Conservation (phyloP, 768 basidiomycete species). For the Mycena latifolia region DNA sequence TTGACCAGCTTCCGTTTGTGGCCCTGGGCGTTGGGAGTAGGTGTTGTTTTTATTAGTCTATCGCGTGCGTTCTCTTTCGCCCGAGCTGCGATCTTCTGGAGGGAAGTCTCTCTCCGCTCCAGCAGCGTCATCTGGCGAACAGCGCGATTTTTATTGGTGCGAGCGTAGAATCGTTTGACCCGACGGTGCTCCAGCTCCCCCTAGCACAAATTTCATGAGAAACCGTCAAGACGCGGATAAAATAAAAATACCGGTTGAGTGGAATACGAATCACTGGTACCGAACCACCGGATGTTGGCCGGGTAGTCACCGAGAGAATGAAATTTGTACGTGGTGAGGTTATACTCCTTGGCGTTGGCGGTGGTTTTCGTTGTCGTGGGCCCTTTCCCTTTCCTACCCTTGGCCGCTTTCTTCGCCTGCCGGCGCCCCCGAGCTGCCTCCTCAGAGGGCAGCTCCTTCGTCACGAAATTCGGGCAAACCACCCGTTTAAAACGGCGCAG, state of each 20-base stretch:
- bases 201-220: slow-evolving; percentile 37
- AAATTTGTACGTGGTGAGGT: slow-evolving; percentile 46
- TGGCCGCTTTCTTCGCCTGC: slow-evolving; percentile 23
- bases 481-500: slow-evolving; percentile 1
- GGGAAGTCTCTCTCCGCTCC: slow-evolving; percentile 18
- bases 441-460: slow-evolving; percentile 12
- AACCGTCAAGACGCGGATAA: neutral
- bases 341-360: slow-evolving; percentile 37
- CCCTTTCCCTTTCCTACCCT: neutral
- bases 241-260: slow-evolving; percentile 52
- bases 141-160: slow-evolving; percentile 42
- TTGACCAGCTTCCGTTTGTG: neutral
- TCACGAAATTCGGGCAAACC: neutral
- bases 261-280: slow-evolving; percentile 52
- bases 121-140: slow-evolving; percentile 39
- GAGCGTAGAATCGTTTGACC: slow-evolving; percentile 48
- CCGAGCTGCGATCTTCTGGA: neutral
- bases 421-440: slow-evolving; percentile 8
- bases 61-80: too few relatives aligned
- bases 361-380: neutral
- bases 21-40: neutral
- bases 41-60: too few relatives aligned
- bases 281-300: slow-evolving; percentile 38
- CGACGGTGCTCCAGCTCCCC: slow-evolving; percentile 49
- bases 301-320: slow-evolving; percentile 51